Evolutionary conservation across 805 yeast genomes (phyloP).

Genomic region (Ogataea zsoltii): DNA sequence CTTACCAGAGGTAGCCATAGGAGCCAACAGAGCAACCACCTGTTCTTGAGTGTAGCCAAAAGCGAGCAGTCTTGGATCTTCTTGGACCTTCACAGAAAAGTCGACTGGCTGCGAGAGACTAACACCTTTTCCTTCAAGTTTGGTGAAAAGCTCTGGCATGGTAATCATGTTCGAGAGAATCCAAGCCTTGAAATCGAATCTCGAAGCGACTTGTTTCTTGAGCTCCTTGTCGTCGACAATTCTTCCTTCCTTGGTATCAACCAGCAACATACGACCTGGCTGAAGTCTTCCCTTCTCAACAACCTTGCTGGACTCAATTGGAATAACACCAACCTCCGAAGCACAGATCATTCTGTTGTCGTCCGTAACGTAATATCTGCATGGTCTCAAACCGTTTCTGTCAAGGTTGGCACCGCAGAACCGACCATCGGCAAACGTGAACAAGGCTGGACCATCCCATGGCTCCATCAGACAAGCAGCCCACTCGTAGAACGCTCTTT

Average conservation of each 20-base stretch:
- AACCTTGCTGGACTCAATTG: conserved; percentile 77
- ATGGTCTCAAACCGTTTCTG: conserved; percentile 96
- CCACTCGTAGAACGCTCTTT: conserved; percentile 97
- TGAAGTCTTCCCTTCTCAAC: conserved; percentile 90
- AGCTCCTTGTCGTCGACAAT: conserved; percentile 92
- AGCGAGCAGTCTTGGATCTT: conserved; percentile 81
- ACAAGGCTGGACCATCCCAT: conserved; percentile 99
- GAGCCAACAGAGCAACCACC: conserved; percentile 75
- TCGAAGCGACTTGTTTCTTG: conserved; percentile 73
- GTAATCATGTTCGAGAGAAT: conserved; percentile 81
- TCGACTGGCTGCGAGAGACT: conserved; percentile 30
- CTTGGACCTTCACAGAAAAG: conserved; percentile 53
- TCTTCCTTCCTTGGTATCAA: conserved; percentile 89
- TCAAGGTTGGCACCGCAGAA: conserved; percentile 98
- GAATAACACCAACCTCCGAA: conserved; percentile 96
- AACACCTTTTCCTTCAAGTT: conserved; percentile 48
- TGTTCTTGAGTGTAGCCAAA: conserved; percentile 96
- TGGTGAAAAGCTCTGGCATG: conserved; percentile 69
- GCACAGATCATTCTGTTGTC: conserved; percentile 97
- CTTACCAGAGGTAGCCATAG: conserved; percentile 91
- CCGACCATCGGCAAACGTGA: conserved; percentile 95
- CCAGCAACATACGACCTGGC: conserved; percentile 95
- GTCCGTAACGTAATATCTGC: conserved; percentile 93
- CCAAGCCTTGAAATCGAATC: conserved; percentile 95
- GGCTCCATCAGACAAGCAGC: conserved; percentile 99